Conservation (phyloP, 164 flowering plant species). For the Vitis vinifera region ASM3070453v1 NC_081807.1:19815001-19815500, state of each 20-base stretch:
- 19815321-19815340: slow-evolving; percentile 14
- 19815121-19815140: too few species aligned
- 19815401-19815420: slow-evolving; percentile 14
- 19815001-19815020: too few species aligned
- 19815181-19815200: background rate
- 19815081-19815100: too few species aligned
- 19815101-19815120: too few species aligned
- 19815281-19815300: slow-evolving; percentile 9
- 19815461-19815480: background rate
- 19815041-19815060: too few species aligned
- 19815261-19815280: slow-evolving; percentile 4
- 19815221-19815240: background rate
- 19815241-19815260: background rate
- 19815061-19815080: too few species aligned
- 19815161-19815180: background rate
- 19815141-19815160: too few species aligned
- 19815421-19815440: background rate
- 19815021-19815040: too few species aligned
- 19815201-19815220: slow-evolving; percentile 3
- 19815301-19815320: slow-evolving; percentile 1
- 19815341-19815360: slow-evolving; percentile 21
- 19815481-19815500: background rate
- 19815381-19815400: slow-evolving; percentile 8
- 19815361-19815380: slow-evolving; percentile 34
- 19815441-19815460: slow-evolving; percentile 4